Evolutionary conservation across 305 asterid genomes (phyloP).

Genomic region (Fraxinus dipetala): DNA sequence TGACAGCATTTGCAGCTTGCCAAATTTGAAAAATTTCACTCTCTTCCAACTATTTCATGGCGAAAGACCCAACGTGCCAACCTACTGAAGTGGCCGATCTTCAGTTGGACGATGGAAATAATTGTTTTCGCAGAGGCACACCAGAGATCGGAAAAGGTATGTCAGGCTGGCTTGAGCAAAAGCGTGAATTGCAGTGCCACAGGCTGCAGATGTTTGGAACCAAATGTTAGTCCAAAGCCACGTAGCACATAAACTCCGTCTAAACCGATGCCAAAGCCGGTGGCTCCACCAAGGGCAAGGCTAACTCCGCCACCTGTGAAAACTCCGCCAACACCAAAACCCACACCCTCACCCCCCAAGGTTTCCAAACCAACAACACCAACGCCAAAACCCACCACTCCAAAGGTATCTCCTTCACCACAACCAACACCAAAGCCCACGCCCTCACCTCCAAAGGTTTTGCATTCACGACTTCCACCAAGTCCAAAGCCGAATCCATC

Average conservation of each 20-base stretch:
- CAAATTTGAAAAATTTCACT: constrained; percentile 42
- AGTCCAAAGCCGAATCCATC: constrained; percentile 18
- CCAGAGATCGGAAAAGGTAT: constrained; percentile 39
- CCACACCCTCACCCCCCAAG: neutral
- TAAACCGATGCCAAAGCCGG: constrained; percentile 12
- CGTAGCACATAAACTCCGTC: constrained; percentile 2
- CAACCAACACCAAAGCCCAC: neutral
- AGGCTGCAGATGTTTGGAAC: constrained; percentile 29
- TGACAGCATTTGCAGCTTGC: constrained; percentile 37
- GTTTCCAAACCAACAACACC: neutral
- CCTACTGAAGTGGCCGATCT: constrained; percentile 21
- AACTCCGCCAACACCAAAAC: neutral
- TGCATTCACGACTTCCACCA: neutral
- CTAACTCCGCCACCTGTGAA: neutral
- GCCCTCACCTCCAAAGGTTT: constrained; percentile 12
- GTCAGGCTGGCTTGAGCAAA: too few species aligned
- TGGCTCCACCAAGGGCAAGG: constrained; percentile 2
- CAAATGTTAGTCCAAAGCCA: constrained; percentile 18
- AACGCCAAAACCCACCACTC: neutral
- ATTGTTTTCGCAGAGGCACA: constrained; percentile 43
- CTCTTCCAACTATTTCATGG: constrained; percentile 51
- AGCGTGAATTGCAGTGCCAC: too few species aligned
- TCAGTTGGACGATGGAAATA: constrained; percentile 32
- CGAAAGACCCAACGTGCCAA: constrained; percentile 42
- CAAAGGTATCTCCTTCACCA: neutral